Evolutionary conservation across 805 yeast species (phyloP), one percentile per base, ranked within the genome.

Genomic region (Kazachstania taianensis): DNA sequence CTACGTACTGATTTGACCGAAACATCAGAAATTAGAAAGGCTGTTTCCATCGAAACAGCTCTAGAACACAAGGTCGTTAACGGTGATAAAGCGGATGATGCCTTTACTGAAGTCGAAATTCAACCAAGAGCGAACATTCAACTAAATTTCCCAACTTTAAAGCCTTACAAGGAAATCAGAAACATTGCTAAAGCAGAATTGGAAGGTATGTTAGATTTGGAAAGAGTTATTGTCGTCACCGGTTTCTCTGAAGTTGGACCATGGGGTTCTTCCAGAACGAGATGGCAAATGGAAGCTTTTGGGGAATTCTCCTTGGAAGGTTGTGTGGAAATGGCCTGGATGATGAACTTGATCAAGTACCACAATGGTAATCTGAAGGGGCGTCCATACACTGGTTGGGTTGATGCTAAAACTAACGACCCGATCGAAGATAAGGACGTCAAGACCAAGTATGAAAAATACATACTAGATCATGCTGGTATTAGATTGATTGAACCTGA

Each of bases 171-270:
- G 20, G 81, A 82, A 42, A 65, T 89, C 55, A 81, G 81, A 64
- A 55, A 70, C 35, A 50, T 71, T 34, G 66, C 89, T 43, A 58
- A 67, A 13, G 78, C 84, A 39, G 78, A 83, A 38, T 71, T 92
- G 53, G 87, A 82, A 61, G 96, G 95, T 41, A 69, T 92, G 72
- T 69, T 92, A 49, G 96, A 92, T 59, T 77, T 89, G 57, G 96
- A 87, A 59, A 75, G 76, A 48, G 92, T 86, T 41, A 73, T 89
- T 48, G 99, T 92, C 45, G 89, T 92, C 41, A 89, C 98, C 32
- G 99, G 99, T 66, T 92, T 89, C 69, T 70, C 96, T 45, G 99
- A 92, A 67, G 97, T 92, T 50, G 94, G 96, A 58, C 98, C 98
- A 55, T 94, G 96, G 95, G 98, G 98, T 75, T 86, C 87, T 61